Evolutionary conservation across 2,329 filamentous ascomycete species (phyloP).

Genomic region (Claviceps fusiformis): DNA sequence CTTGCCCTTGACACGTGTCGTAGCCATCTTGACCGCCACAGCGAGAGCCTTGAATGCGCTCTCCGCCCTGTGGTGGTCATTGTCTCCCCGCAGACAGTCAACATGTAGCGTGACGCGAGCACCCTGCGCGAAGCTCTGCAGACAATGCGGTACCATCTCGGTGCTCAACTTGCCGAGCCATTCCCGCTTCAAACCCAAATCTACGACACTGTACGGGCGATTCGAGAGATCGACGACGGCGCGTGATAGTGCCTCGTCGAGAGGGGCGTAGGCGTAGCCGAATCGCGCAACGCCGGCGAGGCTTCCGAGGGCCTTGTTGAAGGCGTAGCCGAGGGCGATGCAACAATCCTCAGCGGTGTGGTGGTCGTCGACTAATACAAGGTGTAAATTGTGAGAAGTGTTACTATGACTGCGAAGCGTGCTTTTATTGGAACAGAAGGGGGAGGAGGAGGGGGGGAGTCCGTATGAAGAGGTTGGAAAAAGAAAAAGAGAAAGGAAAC

Average conservation of each 20-base stretch:
- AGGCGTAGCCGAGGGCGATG: slow-evolving; percentile 77
- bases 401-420: too few species aligned
- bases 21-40: slow-evolving; percentile 69
- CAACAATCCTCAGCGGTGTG: slow-evolving; percentile 95
- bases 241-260: slow-evolving; percentile 88
- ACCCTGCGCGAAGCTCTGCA: slow-evolving; percentile 86
- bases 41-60: slow-evolving; percentile 95
- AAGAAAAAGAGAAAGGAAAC: not conserved
- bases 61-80: slow-evolving; percentile 94
- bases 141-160: slow-evolving; percentile 94
- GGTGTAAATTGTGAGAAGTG: not conserved
- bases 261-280: slow-evolving; percentile 79
- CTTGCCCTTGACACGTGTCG: slow-evolving; percentile 57
- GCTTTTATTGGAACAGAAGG: not conserved
- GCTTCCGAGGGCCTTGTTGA: slow-evolving; percentile 64
- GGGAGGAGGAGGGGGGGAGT: not conserved
- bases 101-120: slow-evolving; percentile 91
- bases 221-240: slow-evolving; percentile 93
- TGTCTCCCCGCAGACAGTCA: slow-evolving; percentile 77
- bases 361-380: slow-evolving; percentile 74
- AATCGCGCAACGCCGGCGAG: slow-evolving; percentile 78
- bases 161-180: slow-evolving; percentile 86
- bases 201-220: slow-evolving; percentile 71
- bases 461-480: not conserved
- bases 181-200: slow-evolving; percentile 76